Base-by-base conservation (phyloP, 2,329 filamentous ascomycete species). In the Biscogniauxia marginata region DNA sequence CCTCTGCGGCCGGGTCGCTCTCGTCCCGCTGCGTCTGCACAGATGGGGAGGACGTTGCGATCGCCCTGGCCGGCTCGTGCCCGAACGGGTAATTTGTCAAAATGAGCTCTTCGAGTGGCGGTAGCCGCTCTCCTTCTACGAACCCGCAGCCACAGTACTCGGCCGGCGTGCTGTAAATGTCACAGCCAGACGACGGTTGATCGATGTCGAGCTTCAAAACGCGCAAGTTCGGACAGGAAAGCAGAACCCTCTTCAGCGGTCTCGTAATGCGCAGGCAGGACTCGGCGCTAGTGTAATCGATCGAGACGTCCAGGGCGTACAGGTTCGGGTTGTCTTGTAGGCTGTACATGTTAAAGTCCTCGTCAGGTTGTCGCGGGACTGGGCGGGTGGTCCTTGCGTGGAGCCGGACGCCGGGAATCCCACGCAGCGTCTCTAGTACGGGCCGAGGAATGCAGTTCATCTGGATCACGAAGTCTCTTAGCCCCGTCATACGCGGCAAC, bases 121-220 rank as follows among this genome's bases (percentile, higher is more conserved):
- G 53, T 13, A 34, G 54, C n/a, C 52, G 54, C 23, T 59, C 43
- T 6, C 34, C 57, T 19, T 53, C 34, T 16, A 25, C 23, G 21
- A 61, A 57, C 1, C 56, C 54, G 19, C 59, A 44, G 9, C 56
- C 59, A 25, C 45, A 50, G 44, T 59, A 61, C 19, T 50, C 34
- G 1, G 13, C 18, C 6, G 44, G 48, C 8, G 25, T 1, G n/a
- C n/a, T 6, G 2, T 43, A 7, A 7, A 16, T 21, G 3, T 21
- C 20, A 43, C 39, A 55, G 6, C 21, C 49, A 21, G 16, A 9
- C 9, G 19, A 4, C 3, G 16, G 46, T 11, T 49, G 24, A 24
- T 3, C 3, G 2, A 52, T 22, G 24, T 56, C 19, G n/a, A 61
- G 24, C 20, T 16, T 22, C 16, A 59, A 47, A 8, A 22, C 51